Conservation (phyloP, 2,329 filamentous ascomycete species). For the Sporothrix brunneoviolacea region DNA sequence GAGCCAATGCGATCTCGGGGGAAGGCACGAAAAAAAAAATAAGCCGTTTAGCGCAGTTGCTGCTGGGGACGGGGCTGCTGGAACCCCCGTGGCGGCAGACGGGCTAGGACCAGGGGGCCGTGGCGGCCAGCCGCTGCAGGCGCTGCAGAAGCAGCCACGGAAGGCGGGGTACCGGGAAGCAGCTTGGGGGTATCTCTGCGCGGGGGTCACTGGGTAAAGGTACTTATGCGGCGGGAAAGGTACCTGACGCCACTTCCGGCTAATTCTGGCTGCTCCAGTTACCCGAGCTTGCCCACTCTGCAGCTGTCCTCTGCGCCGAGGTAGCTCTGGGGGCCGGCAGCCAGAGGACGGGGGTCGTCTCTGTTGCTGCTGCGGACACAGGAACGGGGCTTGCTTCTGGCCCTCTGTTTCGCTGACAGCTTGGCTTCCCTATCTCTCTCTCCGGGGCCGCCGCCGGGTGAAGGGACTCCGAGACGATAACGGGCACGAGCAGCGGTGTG, state of each 20-base stretch:
- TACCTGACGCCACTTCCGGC: slow-evolving; percentile 11
- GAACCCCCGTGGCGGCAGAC: neutral
- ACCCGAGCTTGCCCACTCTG: slow-evolving; percentile 14
- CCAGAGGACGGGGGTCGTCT: no score
- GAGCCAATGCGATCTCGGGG: slow-evolving; percentile 17
- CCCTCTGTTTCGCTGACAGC: neutral
- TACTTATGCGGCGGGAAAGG: neutral
- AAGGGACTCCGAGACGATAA: slow-evolving; percentile 8
- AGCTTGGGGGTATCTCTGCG: neutral
- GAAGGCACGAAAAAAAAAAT: slow-evolving; percentile 1
- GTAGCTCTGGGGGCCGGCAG: no score
- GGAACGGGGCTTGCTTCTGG: neutral
- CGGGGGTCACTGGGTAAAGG: neutral
- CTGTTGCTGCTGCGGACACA: no score
- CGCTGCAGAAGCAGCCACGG: slow-evolving; percentile 3
- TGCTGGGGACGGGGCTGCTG: neutral
- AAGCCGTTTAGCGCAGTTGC: slow-evolving; percentile 4
- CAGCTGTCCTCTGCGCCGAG: slow-evolving; percentile 17
- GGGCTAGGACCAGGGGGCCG: neutral
- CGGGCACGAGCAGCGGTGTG: no score
- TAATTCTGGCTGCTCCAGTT: slow-evolving; percentile 17
- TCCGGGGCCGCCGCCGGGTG: slow-evolving; percentile 5
- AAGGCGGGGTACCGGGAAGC: neutral
- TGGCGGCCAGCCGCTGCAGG: slow-evolving; percentile 1
- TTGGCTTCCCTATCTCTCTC: no score